Conservation (phyloP, 176 grass and related monocot genomes). For the Bromus sterilis region DNA sequence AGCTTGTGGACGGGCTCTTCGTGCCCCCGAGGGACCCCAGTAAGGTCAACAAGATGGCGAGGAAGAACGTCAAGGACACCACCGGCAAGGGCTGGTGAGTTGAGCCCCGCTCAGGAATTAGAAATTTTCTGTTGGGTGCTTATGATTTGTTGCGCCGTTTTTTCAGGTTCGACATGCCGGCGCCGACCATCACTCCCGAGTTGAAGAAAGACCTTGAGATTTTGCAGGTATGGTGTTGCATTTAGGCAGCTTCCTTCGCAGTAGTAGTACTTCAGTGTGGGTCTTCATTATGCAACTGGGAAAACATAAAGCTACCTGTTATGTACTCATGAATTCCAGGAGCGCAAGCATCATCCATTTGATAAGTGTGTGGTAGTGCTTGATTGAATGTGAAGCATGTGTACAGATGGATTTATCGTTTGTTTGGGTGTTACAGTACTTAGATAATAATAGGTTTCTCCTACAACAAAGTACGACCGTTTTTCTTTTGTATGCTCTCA, state of each 20-base stretch:
- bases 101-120: not conserved
- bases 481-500: not conserved
- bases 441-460: not conserved
- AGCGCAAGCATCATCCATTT: not conserved
- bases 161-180: conserved; percentile 92
- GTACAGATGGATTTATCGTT: not conserved
- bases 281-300: not conserved
- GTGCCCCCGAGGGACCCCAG: conserved; percentile 71
- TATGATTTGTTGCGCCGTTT: not conserved
- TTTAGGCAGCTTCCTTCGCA: not conserved
- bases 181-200: conserved; percentile 73
- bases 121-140: not conserved
- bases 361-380: not conserved
- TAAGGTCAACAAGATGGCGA: conserved; percentile 59
- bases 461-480: not conserved
- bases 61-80: conserved; percentile 83
- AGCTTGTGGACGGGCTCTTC: conserved; percentile 76
- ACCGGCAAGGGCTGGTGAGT: conserved; percentile 67
- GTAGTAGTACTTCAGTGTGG: not conserved
- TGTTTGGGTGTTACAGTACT: not conserved
- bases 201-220: conserved; percentile 89
- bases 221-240: conserved; percentile 53
- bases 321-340: not conserved
- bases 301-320: not conserved
- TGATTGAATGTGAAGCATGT: not conserved